Conservation (phyloP, 176 grass and related monocot genomes). For the Leersia perrieri region DNA sequence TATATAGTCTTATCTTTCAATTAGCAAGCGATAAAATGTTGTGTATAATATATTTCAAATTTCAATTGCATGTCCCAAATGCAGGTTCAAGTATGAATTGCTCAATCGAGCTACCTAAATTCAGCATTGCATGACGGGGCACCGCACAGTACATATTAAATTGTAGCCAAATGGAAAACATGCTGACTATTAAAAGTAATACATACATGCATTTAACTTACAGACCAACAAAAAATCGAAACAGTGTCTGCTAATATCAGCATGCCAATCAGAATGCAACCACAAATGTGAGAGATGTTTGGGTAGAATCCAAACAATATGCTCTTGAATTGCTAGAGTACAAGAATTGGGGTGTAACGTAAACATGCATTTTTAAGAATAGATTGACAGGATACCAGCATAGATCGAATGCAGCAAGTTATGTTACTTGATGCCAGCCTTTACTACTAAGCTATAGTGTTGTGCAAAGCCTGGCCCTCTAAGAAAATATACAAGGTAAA, state of each 20-base stretch:
- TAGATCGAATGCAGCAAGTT: not conserved
- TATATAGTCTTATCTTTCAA: not conserved
- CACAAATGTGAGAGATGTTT: not conserved
- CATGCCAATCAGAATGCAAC: not conserved
- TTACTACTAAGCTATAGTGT: not conserved
- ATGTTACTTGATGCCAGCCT: not conserved
- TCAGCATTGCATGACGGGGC: not conserved
- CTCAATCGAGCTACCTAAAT: not conserved
- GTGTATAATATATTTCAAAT: not conserved
- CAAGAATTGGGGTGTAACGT: not conserved
- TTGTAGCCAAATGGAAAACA: not conserved
- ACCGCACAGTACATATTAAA: not conserved
- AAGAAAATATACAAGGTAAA: not conserved
- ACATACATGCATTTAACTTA: not conserved
- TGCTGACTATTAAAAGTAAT: too few species aligned
- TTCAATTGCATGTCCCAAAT: not conserved
- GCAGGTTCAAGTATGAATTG: not conserved
- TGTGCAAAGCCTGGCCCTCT: too few species aligned
- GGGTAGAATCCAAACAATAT: not conserved
- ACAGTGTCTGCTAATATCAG: not conserved
- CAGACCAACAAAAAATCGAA: not conserved
- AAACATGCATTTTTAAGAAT: not conserved
- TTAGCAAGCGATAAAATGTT: not conserved
- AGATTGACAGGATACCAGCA: not conserved
- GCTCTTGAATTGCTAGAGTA: not conserved